Base-by-base conservation (phyloP, 2,329 filamentous ascomycete genomes). In the Alternaria ventricosa region DNA sequence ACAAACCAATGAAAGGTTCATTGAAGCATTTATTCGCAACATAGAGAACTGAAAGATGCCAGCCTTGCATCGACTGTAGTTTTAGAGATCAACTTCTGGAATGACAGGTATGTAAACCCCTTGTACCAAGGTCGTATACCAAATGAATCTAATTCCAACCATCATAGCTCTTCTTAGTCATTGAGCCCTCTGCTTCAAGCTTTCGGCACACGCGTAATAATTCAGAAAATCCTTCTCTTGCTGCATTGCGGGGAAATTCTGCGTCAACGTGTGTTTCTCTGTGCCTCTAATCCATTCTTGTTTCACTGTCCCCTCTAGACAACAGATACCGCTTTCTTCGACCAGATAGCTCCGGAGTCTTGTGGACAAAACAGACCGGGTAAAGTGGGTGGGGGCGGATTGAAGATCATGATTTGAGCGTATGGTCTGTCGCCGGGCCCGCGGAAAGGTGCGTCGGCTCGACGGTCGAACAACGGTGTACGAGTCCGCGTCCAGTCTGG, bases 401-500 rank as follows among this genome's bases (percentile, higher is more conserved):
- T 25, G n/a, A 58, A 43, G 9, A 9, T 5, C 55, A 62, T 59
- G 22, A 23, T 23, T 12, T 33, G 25, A 25, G 41, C n/a, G 13
- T 62, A 62, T n/a, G 47, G 41, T 43, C 10, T 44, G 10, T 58
- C 13, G 43, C 47, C 30, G 8, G 47, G 41, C 28, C 43, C 11
- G 20, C 55, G 60, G 22, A 62, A 59, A 18, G 55, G 60, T 23
- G n/a, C 49, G 8, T 62, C 43, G 23, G 49, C 33, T 15, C 49
- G 55, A 18, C 50, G 28, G 20, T 28, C 30, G 44, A 54, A 49
- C 23, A 44, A 47, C 20, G 55, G 49, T 9, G 43, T 9, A 44
- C 55, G 60, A 47, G 43, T 54, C 49, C 43, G 49, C 33, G 60
- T 22, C 55, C 55, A 62, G 23, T 55, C 47, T 13, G 44, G 43